These are phyloP conservation scores for Chalaropsis thielavioides DNA, from an alignment of 2,329 filamentous ascomycete species.

Conservation along the genomic window DNA sequence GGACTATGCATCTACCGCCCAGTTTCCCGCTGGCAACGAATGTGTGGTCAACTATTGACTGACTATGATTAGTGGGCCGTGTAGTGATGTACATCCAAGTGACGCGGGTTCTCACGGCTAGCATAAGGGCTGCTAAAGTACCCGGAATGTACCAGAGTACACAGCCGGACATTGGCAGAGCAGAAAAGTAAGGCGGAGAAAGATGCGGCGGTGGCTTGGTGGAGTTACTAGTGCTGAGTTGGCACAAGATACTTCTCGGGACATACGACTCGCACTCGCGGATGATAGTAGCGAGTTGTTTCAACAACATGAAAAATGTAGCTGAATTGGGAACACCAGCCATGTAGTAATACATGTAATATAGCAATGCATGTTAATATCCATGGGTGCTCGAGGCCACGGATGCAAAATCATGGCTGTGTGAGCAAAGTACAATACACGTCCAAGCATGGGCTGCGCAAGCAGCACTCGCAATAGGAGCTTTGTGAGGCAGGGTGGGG, in stretches of 20 bases:
- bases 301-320: background rate
- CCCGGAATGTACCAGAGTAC: background rate
- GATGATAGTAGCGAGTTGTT: background rate
- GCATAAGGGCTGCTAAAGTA: background rate
- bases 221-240: background rate
- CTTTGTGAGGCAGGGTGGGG: background rate
- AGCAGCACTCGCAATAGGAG: background rate
- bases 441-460: background rate
- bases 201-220: background rate
- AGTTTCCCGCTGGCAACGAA: background rate
- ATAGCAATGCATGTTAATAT: background rate
- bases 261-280: background rate
- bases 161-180: too few species aligned
- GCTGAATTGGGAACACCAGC: background rate
- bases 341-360: background rate
- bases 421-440: background rate
- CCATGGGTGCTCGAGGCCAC: background rate
- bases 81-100: background rate
- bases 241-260: too few species aligned
- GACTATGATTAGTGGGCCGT: background rate
- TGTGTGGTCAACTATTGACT: background rate
- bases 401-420: background rate
- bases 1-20: background rate
- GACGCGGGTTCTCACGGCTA: background rate
- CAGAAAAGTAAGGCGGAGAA: background rate